Evolutionary conservation across 1,139 yeast species (phyloP).

Genomic region (Debaryomyces psychrophilus): DNA sequence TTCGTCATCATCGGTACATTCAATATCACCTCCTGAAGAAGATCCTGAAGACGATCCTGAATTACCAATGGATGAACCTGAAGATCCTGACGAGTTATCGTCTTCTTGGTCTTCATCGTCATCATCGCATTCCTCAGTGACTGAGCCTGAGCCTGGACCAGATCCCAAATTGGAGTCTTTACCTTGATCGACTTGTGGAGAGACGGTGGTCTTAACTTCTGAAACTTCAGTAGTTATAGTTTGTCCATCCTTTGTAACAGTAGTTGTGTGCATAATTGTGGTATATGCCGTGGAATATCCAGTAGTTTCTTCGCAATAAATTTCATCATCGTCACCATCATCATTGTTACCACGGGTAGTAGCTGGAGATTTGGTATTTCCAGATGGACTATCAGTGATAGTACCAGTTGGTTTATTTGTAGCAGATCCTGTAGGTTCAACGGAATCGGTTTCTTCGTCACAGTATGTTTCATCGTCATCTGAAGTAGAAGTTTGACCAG

Average conservation of each 20-base stretch:
- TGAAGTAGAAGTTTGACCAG: too few relatives aligned
- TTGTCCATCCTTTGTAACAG: slow-evolving; percentile 6
- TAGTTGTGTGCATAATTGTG: slow-evolving; percentile 6
- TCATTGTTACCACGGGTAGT: not conserved
- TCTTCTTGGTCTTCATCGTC: not conserved
- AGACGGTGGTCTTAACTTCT: slow-evolving; percentile 6
- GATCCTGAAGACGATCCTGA: slow-evolving; percentile 1
- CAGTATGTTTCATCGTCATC: not conserved
- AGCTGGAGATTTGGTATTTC: not conserved
- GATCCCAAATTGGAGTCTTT: slow-evolving; percentile 9
- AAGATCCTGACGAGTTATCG: not conserved
- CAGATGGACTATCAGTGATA: not conserved
- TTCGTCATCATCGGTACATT: slow-evolving; percentile 15
- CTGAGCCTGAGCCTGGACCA: slow-evolving; percentile 18
- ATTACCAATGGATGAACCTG: slow-evolving; percentile 12
- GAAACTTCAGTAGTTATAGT: slow-evolving; percentile 13
- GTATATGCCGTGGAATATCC: slow-evolving; percentile 7
- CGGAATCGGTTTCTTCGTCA: not conserved
- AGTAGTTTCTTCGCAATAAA: slow-evolving; percentile 7
- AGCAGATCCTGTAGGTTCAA: not conserved
- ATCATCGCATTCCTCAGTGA: not conserved
- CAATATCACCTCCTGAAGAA: slow-evolving; percentile 2
- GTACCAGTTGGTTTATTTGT: not conserved
- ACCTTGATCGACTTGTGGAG: slow-evolving; percentile 6
- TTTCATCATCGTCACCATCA: slow-evolving; percentile 9